Percentiles rank a stretch among this genome's conserved stretches.
These are phyloP conservation scores for Yarrowia galli DNA, from an alignment of 1,139 yeast genomes.

Conservation along the genomic window DNA sequence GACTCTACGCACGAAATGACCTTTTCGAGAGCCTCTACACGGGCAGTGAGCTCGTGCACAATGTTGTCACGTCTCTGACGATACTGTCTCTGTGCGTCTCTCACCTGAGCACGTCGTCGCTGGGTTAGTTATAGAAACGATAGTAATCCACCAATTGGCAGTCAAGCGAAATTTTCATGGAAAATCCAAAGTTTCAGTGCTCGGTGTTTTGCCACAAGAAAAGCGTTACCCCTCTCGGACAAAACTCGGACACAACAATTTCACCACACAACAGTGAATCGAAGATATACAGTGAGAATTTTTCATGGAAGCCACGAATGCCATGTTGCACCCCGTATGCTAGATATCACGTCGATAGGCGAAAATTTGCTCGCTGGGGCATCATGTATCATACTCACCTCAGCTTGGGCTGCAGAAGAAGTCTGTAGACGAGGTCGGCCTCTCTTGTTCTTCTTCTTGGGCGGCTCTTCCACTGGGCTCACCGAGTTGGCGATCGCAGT, in stretches of 20 bases:
- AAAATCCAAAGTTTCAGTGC: too few relatives aligned
- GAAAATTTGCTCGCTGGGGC: slow-evolving; percentile 4
- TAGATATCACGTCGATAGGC: background rate
- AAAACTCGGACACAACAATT: background rate
- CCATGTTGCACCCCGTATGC: slow-evolving; percentile 9
- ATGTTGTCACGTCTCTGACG: slow-evolving; percentile 32
- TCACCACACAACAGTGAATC: background rate
- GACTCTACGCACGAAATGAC: slow-evolving; percentile 36
- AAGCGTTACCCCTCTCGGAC: slow-evolving; percentile 19
- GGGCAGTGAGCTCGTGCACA: slow-evolving; percentile 20
- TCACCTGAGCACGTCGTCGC: slow-evolving; percentile 38
- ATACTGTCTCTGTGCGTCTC: slow-evolving; percentile 38
- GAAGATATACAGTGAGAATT: background rate
- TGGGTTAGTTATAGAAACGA: slow-evolving; percentile 6
- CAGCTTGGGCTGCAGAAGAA: slow-evolving; percentile 30
- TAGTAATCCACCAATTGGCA: too few relatives aligned
- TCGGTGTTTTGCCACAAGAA: background rate
- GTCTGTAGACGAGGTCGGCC: slow-evolving; percentile 35
- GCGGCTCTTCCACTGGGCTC: slow-evolving; percentile 22
- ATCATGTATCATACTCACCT: slow-evolving; percentile 14
- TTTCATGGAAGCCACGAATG: background rate
- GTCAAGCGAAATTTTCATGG: too few relatives aligned
- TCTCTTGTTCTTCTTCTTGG: slow-evolving; percentile 34
- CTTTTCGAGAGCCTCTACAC: slow-evolving; percentile 33
- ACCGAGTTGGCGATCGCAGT: slow-evolving; percentile 5